phyloP scores from a whole-genome alignment of 345 rosid species.

The Camelina neglecta region DNA sequence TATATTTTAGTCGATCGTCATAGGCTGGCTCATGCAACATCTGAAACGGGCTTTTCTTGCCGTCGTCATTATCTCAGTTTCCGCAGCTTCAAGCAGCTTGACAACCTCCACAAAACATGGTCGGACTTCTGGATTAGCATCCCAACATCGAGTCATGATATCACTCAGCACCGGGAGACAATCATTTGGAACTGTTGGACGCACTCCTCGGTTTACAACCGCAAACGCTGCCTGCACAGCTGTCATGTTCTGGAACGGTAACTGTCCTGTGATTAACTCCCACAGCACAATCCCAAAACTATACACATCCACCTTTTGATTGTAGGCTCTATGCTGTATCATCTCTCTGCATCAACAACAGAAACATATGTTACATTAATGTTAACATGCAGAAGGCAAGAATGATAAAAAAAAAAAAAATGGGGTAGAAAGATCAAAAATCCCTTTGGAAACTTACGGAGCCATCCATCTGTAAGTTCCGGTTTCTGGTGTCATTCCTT shows the following conservation, averaged over 20 bases:
- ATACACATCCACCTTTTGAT: conserved; percentile 60
- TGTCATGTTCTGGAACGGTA: conserved; percentile 55
- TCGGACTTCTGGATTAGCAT: conserved; percentile 46
- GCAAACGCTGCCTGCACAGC: conserved; percentile 51
- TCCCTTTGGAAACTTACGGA: conserved; percentile 48
- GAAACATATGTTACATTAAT: neutral
- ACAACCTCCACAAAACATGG: conserved; percentile 50
- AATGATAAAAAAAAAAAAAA: neutral
- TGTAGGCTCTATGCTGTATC: conserved; percentile 62
- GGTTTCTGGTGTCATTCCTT: conserved; percentile 61
- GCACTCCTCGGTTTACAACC: conserved; percentile 48
- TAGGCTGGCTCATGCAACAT: conserved; percentile 52
- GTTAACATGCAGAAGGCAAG: conserved; percentile 2
- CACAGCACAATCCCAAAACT: conserved; percentile 65
- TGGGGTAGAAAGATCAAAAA: neutral
- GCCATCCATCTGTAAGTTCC: conserved; percentile 66
- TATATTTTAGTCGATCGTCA: conserved; percentile 49
- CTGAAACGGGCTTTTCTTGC: conserved; percentile 58
- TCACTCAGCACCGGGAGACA: conserved; percentile 52
- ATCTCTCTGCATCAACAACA: conserved; percentile 51
- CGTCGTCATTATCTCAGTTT: conserved; percentile 47
- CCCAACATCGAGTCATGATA: conserved; percentile 56
- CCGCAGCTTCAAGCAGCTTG: conserved; percentile 51
- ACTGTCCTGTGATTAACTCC: conserved; percentile 55
- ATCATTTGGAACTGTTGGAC: conserved; percentile 47